A percentile compares a stretch with the other conserved stretches of the same genome.
phyloP scores from a whole-genome alignment of 495 filamentous ascomycete genomes.

The Sordaria brevicollis region DNA sequence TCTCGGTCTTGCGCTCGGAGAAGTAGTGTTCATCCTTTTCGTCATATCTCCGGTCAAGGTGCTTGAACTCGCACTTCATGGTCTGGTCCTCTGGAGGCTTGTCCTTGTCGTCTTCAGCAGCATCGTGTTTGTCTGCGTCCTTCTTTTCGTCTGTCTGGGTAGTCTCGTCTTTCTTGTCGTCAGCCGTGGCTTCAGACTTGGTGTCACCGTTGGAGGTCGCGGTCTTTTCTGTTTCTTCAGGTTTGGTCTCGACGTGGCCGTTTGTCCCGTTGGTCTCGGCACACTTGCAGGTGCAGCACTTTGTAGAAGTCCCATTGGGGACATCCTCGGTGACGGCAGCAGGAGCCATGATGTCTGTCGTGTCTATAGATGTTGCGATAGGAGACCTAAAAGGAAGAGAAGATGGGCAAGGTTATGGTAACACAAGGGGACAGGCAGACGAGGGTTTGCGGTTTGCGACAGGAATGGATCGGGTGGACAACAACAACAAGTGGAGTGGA shows the following conservation, averaged over 20 bases:
- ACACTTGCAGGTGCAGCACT: background rate
- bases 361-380: background rate
- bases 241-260: background rate
- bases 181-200: background rate
- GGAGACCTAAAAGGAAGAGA: background rate
- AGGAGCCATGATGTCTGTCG: background rate
- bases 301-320: background rate
- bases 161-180: background rate
- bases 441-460: background rate
- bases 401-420: background rate
- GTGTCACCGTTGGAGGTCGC: background rate
- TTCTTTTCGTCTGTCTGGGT: background rate
- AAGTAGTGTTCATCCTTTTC: constrained; percentile 20
- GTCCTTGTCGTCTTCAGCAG: background rate
- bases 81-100: constrained; percentile 10
- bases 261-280: background rate
- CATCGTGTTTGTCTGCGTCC: background rate
- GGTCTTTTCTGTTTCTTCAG: background rate
- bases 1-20: constrained; percentile 16
- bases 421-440: background rate
- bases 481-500: background rate
- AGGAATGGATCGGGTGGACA: background rate
- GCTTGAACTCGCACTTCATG: constrained; percentile 30
- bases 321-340: background rate
- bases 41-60: constrained; percentile 22